phyloP scores from a whole-genome alignment of 306 rosid species.

The Luffa acutangula region DNA sequence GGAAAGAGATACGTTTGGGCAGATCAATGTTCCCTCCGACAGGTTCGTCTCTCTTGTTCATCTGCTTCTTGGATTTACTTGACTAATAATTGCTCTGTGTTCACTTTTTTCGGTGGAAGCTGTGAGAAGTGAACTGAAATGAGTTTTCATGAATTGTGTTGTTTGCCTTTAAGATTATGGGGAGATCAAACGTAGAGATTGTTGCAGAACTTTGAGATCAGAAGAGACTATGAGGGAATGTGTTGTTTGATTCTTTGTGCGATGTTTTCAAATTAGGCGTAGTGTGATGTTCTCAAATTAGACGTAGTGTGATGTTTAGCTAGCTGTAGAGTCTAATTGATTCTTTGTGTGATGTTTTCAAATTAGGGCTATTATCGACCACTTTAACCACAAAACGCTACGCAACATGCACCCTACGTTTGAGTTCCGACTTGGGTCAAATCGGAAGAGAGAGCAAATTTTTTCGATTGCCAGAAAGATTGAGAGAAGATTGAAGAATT shows the following conservation, averaged over 20 bases:
- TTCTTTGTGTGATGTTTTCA: too few species aligned
- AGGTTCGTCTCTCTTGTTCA: constrained; percentile 36
- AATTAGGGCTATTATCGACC: too few species aligned
- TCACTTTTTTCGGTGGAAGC: not conserved
- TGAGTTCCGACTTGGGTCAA: not conserved
- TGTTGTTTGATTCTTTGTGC: too few species aligned
- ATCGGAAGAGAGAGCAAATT: not conserved
- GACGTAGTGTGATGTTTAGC: too few species aligned
- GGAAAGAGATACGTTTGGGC: constrained; percentile 89
- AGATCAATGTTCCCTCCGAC: constrained; percentile 86
- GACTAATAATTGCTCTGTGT: not conserved
- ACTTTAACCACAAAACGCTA: too few species aligned
- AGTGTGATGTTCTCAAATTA: too few species aligned
- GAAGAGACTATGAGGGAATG: constrained; percentile 94
- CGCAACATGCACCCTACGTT: not conserved
- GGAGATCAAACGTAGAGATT: constrained; percentile 97
- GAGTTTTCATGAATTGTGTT: not conserved
- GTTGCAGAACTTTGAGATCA: constrained; percentile 87
- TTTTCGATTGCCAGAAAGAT: not conserved
- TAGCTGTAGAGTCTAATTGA: too few species aligned
- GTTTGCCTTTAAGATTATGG: constrained; percentile 51
- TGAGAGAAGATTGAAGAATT: not conserved
- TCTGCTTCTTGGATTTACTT: not conserved
- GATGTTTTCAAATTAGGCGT: too few species aligned
- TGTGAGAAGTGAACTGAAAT: not conserved